Percentiles rank a stretch among this genome's conserved stretches.
These are phyloP conservation scores for Suillus hirtellus DNA, from an alignment of 768 basidiomycete species.

Conservation along the genomic window DNA sequence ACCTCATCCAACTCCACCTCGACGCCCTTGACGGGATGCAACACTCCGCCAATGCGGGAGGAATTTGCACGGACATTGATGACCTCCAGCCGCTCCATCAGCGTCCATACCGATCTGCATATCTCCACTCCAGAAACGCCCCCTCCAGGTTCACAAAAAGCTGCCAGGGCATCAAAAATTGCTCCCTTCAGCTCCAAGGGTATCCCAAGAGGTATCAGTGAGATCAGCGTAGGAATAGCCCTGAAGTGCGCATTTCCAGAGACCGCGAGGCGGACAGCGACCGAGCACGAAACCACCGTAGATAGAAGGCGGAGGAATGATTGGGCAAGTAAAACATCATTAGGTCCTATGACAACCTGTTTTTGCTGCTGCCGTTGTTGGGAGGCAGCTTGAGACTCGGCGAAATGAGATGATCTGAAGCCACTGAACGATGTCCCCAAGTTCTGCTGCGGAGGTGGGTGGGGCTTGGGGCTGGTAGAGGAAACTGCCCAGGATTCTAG, in stretches of 20 bases:
- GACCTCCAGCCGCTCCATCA: constrained; percentile 84
- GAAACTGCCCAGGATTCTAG: constrained; percentile 73
- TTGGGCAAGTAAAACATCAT: constrained; percentile 77
- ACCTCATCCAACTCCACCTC: constrained; percentile 88
- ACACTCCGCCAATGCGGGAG: constrained; percentile 25
- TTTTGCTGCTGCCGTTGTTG: constrained; percentile 43
- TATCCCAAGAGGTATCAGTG: constrained; percentile 76
- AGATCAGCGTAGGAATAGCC: constrained; percentile 77
- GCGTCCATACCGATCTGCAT: constrained; percentile 77
- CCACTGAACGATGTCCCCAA: constrained; percentile 32
- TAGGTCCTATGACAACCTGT: constrained; percentile 53
- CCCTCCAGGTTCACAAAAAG: constrained; percentile 83
- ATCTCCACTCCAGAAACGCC: constrained; percentile 74
- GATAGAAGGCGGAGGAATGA: constrained; percentile 80
- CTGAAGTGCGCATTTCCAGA: constrained; percentile 76
- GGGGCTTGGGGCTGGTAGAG: constrained; percentile 47
- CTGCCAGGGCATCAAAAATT: constrained; percentile 75
- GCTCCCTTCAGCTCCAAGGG: constrained; percentile 91
- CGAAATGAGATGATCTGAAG: constrained; percentile 27
- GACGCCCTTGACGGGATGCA: constrained; percentile 71
- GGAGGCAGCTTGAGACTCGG: constrained; percentile 31
- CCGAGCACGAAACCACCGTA: constrained; percentile 72
- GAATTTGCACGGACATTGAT: constrained; percentile 64
- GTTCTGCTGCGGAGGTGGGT: constrained; percentile 44
- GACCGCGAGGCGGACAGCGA: constrained; percentile 77